phyloP scores from a whole-genome alignment of 2,329 filamentous ascomycete genomes.

The Pseudogymnoascus sp. region DNA sequence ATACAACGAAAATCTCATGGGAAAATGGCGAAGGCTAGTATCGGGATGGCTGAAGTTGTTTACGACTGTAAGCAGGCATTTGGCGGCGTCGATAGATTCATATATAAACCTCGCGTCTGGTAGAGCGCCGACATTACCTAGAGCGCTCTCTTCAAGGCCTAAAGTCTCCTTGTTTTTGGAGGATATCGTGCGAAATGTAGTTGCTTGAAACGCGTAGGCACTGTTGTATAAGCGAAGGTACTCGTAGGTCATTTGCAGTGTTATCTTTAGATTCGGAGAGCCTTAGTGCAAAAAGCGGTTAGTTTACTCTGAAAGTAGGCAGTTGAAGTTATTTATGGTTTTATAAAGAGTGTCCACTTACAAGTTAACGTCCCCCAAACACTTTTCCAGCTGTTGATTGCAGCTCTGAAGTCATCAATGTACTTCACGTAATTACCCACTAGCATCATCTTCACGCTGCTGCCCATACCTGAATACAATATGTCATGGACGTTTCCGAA shows the following conservation, averaged over 20 bases:
- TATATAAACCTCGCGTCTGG: slow-evolving; percentile 60
- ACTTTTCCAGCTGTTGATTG: slow-evolving; percentile 63
- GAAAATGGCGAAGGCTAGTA: slow-evolving; percentile 54
- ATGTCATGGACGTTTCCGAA: slow-evolving; percentile 69
- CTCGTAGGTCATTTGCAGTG: slow-evolving; percentile 61
- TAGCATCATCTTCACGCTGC: slow-evolving; percentile 60
- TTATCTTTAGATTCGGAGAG: slow-evolving; percentile 58
- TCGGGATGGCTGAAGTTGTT: slow-evolving; percentile 52
- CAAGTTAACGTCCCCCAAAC: slow-evolving; percentile 60
- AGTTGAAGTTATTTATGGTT: background rate
- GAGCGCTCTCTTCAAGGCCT: slow-evolving; percentile 18
- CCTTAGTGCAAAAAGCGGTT: slow-evolving; percentile 30
- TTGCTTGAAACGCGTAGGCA: slow-evolving; percentile 68
- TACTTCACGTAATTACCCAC: slow-evolving; percentile 68
- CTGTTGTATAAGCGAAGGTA: slow-evolving; percentile 67
- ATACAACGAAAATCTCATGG: slow-evolving; percentile 54
- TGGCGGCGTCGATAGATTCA: slow-evolving; percentile 56
- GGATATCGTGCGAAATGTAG: slow-evolving; percentile 42
- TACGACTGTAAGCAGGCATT: slow-evolving; percentile 50
- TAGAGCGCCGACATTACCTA: slow-evolving; percentile 45
- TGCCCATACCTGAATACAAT: slow-evolving; percentile 61
- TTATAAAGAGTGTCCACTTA: slow-evolving; percentile 26
- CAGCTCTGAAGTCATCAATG: slow-evolving; percentile 63
- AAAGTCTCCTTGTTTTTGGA: slow-evolving; percentile 19
- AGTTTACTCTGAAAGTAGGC: background rate